Evolutionary conservation across 495 filamentous ascomycete species (phyloP), one percentile per base, ranked within the genome.

Genomic region (Staphylotrichum longicolle): DNA sequence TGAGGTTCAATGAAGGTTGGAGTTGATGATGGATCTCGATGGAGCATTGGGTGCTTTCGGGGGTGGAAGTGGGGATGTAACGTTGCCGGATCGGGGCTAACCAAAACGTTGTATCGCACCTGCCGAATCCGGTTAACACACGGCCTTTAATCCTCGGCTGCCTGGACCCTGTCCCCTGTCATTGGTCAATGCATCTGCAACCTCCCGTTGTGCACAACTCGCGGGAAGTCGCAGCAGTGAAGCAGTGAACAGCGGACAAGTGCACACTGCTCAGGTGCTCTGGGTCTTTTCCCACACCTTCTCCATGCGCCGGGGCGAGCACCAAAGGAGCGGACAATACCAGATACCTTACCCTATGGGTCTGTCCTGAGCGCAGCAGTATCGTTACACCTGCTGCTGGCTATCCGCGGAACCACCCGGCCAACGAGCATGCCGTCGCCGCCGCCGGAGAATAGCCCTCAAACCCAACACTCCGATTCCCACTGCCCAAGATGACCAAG

Each of bases 401-500:
- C 49, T 37, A 12, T 32, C 40, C 15, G n/a, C 15, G 40, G 57
- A 15, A 60, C 48, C 40, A 5, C 32, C 27, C 12, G 57, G 27
- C 41, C n/a, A 39, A 47, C 58, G n/a, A 60, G 41, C 35, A 67
- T 66, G 60, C 61, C 58, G 62, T 57, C 63, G 56, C 64, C 37
- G 37, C 20, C 54, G 66, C 67, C 65, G 64, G 65, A 68, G 65
- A 65, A 54, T 44, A 41, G 30, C 44, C 54, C 35, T 44, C 35
- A 27, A 51, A 58, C 37, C 61, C 48, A 52, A 47, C 48, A 30
- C 60, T 33, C 51, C 42, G 47, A 57, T 15, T 44, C 34, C 51
- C 44, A 27, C 45, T 14, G 51, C 30, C 45, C 50, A 58, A 66
- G 37, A 80, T 79, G 75, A 68, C 73, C 58, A 75, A 74, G 59